Evolutionary conservation across 441 rosid genomes (phyloP).

Genomic region (Geranium incanum): DNA sequence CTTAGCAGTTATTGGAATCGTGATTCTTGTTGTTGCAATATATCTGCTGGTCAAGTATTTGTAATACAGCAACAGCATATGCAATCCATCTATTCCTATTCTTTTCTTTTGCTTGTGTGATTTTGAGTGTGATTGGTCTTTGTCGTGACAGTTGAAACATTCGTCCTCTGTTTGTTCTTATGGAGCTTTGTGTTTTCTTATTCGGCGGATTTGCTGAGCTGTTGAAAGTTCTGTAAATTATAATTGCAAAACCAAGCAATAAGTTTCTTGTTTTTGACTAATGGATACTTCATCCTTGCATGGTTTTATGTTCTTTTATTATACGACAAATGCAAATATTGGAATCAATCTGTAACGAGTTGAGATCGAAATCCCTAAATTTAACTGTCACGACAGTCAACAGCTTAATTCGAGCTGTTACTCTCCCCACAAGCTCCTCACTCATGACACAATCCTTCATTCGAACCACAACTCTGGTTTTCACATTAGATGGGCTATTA

Average conservation of each 20-base stretch:
- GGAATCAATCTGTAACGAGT: too few species aligned
- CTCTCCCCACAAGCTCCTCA: too few species aligned
- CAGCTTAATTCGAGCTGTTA: too few species aligned
- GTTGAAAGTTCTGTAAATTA: neutral
- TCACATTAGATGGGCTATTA: too few species aligned
- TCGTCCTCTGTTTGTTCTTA: constrained; percentile 11
- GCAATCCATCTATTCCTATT: constrained; percentile 7
- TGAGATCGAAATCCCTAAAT: too few species aligned
- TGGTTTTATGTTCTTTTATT: too few species aligned
- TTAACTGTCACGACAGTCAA: too few species aligned
- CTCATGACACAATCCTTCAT: too few species aligned
- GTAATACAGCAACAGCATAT: constrained; percentile 28
- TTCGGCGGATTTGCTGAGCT: constrained; percentile 16
- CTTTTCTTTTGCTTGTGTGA: constrained; percentile 14
- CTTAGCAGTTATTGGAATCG: constrained; percentile 62
- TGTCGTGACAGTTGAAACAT: constrained; percentile 17
- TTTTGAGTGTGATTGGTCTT: constrained; percentile 20
- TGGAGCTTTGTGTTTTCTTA: constrained; percentile 7
- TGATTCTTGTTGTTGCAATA: constrained; percentile 52
- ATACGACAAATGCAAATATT: too few species aligned
- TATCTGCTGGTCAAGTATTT: constrained; percentile 61
- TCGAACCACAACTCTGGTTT: too few species aligned
- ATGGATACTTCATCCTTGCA: too few species aligned
- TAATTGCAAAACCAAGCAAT: neutral
- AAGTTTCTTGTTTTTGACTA: neutral